Percentiles rank a stretch among this genome's conserved stretches.
Conservation (phyloP, 2,329 filamentous ascomycete species). For the Xylariaceae sp. region DNA sequence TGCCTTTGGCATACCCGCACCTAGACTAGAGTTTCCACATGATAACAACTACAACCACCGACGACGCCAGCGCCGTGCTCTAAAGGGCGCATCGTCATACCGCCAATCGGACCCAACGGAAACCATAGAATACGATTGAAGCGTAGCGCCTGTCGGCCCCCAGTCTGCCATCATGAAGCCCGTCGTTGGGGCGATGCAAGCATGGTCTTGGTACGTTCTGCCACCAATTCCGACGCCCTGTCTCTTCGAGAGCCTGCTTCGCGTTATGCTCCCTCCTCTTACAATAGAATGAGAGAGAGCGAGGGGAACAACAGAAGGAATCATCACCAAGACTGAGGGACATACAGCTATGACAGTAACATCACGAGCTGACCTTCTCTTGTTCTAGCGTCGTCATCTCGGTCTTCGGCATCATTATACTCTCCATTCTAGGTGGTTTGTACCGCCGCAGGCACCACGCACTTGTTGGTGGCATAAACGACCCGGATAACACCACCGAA, state of each 20-base stretch:
- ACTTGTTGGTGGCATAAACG: constrained; percentile 69
- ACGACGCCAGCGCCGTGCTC: constrained; percentile 2
- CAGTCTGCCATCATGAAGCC: constrained; percentile 72
- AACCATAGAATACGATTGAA: not conserved
- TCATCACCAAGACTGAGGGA: not conserved
- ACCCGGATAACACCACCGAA: constrained; percentile 66
- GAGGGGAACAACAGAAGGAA: not conserved
- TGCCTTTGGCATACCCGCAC: not conserved
- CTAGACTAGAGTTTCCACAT: not conserved
- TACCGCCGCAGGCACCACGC: constrained; percentile 78
- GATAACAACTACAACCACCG: not conserved
- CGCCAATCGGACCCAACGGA: not conserved
- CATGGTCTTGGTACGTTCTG: constrained; percentile 81
- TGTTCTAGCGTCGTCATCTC: constrained; percentile 62
- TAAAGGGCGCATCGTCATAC: not conserved
- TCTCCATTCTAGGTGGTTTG: constrained; percentile 60
- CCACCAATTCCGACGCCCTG: not conserved
- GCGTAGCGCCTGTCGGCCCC: constrained; percentile 9
- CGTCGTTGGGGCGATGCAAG: constrained; percentile 83
- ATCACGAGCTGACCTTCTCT: constrained; percentile 22
- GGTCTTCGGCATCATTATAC: constrained; percentile 58
- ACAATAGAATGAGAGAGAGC: not conserved
- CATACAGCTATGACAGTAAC: not conserved
- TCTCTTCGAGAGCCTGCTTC: constrained; percentile 2
- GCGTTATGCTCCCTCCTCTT: not conserved